A percentile compares a stretch with the other conserved stretches of the same genome.
Evolutionary conservation across 2,329 filamentous ascomycete species (phyloP).

Genomic region (Fusarium siculi): DNA sequence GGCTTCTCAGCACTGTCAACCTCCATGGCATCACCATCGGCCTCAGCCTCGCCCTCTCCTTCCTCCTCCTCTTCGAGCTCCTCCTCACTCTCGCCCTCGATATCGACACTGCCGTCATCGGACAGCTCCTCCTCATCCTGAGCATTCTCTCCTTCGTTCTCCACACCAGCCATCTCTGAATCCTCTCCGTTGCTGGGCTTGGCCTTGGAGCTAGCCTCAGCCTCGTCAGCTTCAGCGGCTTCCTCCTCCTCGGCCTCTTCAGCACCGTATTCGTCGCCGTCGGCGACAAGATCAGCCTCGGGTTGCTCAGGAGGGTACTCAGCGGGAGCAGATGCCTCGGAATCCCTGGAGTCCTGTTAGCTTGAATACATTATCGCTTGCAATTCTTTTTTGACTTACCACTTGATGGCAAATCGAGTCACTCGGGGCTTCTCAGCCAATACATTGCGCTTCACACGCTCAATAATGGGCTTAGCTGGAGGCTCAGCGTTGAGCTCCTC

Average conservation of each 20-base stretch:
- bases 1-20: conserved; percentile 57
- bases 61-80: conserved; percentile 77
- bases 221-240: conserved; percentile 61
- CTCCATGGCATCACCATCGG: conserved; percentile 61
- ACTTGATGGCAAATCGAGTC: conserved; percentile 98
- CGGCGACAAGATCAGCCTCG: conserved; percentile 86
- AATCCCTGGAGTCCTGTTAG: conserved; percentile 73
- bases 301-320: conserved; percentile 98
- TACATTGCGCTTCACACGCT: conserved; percentile 91
- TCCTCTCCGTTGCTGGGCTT: conserved; percentile 68
- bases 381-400: conserved; percentile 66
- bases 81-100: conserved; percentile 80
- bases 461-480: conserved; percentile 89
- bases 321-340: conserved; percentile 93
- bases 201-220: conserved; percentile 57
- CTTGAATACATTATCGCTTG: background rate
- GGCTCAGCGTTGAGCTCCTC: conserved; percentile 90
- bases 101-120: conserved; percentile 81
- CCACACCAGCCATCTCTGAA: conserved; percentile 79
- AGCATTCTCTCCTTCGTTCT: conserved; percentile 58
- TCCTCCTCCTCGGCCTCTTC: conserved; percentile 84
- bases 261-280: conserved; percentile 90
- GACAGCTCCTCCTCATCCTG: conserved; percentile 75
- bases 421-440: conserved; percentile 97
- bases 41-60: conserved; percentile 56